Evolutionary conservation across 306 rosid genomes (phyloP).

Genomic region (Albizia julibrissin): DNA sequence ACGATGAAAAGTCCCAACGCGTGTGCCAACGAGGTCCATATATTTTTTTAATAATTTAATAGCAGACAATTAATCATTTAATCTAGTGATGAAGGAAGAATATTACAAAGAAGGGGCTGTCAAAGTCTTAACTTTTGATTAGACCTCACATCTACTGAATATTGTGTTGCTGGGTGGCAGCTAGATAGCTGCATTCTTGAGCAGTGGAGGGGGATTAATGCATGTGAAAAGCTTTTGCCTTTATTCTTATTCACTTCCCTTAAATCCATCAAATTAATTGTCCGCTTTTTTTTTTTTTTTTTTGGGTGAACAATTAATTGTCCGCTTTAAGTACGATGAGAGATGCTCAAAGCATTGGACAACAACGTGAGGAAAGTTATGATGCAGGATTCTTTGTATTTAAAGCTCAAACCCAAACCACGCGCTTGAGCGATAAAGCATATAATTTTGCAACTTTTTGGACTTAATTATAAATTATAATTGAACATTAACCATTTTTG

Average conservation of each 20-base stretch:
- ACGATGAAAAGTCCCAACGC: background rate
- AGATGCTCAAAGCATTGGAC: background rate
- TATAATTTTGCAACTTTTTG: background rate
- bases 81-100: background rate
- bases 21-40: background rate
- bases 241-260: background rate
- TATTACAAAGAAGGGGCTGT: background rate
- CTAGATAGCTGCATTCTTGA: no score
- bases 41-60: background rate
- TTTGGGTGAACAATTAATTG: no score
- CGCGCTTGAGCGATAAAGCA: background rate
- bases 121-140: background rate
- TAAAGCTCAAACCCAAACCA: background rate
- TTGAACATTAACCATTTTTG: background rate
- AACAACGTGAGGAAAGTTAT: background rate
- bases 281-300: no score
- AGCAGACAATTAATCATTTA: background rate
- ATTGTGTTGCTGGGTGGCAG: no score
- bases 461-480: background rate
- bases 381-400: background rate
- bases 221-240: conserved; percentile 12
- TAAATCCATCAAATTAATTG: conserved; percentile 4
- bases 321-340: background rate
- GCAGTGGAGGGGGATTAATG: background rate
- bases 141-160: conserved; percentile 3